phyloP scores from a whole-genome alignment of 2,329 filamentous ascomycete genomes.

The Allantophomopsis cytisporea region DNA sequence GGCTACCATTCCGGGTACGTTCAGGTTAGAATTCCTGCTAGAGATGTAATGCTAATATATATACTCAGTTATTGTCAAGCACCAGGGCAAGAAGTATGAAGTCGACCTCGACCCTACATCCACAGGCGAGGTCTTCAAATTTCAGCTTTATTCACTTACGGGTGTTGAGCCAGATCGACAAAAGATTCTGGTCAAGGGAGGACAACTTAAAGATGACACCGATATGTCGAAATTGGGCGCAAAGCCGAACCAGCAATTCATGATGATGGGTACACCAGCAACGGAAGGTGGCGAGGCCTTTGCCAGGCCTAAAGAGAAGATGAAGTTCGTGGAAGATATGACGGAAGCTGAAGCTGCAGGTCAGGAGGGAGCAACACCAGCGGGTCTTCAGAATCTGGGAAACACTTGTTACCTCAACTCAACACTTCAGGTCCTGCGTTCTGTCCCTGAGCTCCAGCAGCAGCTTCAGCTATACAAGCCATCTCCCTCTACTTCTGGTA shows the following conservation, averaged over 20 bases:
- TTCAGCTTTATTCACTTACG: conserved; percentile 88
- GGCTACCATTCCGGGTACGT: conserved; percentile 19
- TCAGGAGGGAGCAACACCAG: conserved; percentile 71
- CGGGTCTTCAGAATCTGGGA: conserved; percentile 81
- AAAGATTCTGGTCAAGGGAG: conserved; percentile 89
- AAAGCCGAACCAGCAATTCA: conserved; percentile 76
- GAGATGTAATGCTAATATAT: background rate
- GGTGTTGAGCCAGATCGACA: conserved; percentile 93
- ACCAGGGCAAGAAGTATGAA: conserved; percentile 90
- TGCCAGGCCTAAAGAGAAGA: conserved; percentile 62
- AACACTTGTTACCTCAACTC: conserved; percentile 99
- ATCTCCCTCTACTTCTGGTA: conserved; percentile 9
- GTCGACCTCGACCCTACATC: conserved; percentile 78
- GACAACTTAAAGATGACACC: conserved; percentile 90
- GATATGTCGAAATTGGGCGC: conserved; percentile 72
- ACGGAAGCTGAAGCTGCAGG: conserved; percentile 82
- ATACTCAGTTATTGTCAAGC: conserved; percentile 71
- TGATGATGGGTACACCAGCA: conserved; percentile 91
- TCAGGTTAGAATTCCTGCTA: background rate
- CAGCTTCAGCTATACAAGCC: conserved; percentile 53
- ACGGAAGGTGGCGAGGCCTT: conserved; percentile 44
- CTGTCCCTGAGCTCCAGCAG: conserved; percentile 82
- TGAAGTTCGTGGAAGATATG: conserved; percentile 96
- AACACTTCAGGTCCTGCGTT: conserved; percentile 79
- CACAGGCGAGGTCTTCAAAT: conserved; percentile 88